Evolutionary conservation across 371 early-diverging fungal species (phyloP).

Genomic region (Apophysomyces elegans): DNA sequence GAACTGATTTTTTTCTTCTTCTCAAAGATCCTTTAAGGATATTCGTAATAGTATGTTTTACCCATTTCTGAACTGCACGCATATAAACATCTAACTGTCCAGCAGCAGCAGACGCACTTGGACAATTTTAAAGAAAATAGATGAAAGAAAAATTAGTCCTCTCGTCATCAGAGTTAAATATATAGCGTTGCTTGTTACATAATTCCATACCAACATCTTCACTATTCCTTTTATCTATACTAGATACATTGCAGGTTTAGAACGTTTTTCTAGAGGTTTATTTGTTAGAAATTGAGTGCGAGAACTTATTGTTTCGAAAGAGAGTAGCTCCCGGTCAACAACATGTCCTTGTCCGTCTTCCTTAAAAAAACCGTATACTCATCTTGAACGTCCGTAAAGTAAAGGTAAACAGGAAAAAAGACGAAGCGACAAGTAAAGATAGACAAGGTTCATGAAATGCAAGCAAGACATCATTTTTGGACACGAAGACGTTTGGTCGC

Average conservation of each 20-base stretch:
- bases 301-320: slow-evolving; percentile 6
- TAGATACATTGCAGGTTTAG: neutral
- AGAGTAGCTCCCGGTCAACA: slow-evolving; percentile 1
- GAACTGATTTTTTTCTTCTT: slow-evolving; percentile 15
- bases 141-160: neutral
- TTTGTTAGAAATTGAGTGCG: neutral
- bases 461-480: too few relatives aligned
- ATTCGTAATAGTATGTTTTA: slow-evolving; percentile 20
- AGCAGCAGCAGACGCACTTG: slow-evolving; percentile 25
- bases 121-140: neutral
- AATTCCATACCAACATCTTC: neutral
- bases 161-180: slow-evolving; percentile 5
- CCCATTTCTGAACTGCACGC: slow-evolving; percentile 25
- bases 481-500: too few relatives aligned
- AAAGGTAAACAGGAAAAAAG: too few relatives aligned
- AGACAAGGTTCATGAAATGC: too few relatives aligned
- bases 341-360: slow-evolving; percentile 23
- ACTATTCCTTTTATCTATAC: neutral
- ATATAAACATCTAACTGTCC: slow-evolving; percentile 26
- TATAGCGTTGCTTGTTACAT: slow-evolving; percentile 1
- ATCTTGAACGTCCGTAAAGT: neutral
- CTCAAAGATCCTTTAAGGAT: slow-evolving; percentile 24
- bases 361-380: slow-evolving; percentile 14
- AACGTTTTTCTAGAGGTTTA: neutral
- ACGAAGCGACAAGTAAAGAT: too few relatives aligned